These are phyloP conservation scores for Xylaria sp. DNA, from an alignment of 2,329 filamentous ascomycete genomes.

Conservation along the genomic window DNA sequence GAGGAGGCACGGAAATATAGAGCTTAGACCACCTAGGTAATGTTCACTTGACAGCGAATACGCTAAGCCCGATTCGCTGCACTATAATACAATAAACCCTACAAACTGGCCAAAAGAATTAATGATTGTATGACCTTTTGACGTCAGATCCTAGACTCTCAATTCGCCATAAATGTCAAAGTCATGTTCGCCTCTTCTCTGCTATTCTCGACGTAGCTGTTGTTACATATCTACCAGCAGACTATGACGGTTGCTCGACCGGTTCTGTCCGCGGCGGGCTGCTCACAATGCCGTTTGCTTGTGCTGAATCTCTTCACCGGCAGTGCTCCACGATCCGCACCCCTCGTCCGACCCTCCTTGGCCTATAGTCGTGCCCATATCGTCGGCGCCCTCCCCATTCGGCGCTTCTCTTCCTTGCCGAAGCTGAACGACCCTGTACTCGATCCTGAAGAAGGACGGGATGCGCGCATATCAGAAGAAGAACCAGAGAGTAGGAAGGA, in stretches of 20 bases:
- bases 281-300: constrained; percentile 47
- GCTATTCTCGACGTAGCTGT: background rate
- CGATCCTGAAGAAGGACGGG: constrained; percentile 11
- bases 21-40: too few species aligned
- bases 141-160: too few species aligned
- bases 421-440: constrained; percentile 21
- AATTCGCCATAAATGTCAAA: background rate
- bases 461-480: constrained; percentile 20
- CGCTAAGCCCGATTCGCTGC: background rate
- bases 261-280: constrained; percentile 44
- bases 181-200: background rate
- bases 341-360: constrained; percentile 32
- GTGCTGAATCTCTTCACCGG: constrained; percentile 46
- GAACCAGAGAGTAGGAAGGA: constrained; percentile 17
- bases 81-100: too few species aligned
- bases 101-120: too few species aligned
- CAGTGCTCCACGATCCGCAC: constrained; percentile 31
- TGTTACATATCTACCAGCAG: background rate
- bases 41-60: too few species aligned
- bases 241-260: constrained; percentile 44
- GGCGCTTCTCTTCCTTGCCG: constrained; percentile 39
- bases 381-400: constrained; percentile 27
- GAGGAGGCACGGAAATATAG: too few species aligned
- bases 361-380: constrained; percentile 10
- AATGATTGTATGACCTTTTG: too few species aligned